phyloP scores from a whole-genome alignment of 257 asterid genomes.

The Lycium barbarum region DNA sequence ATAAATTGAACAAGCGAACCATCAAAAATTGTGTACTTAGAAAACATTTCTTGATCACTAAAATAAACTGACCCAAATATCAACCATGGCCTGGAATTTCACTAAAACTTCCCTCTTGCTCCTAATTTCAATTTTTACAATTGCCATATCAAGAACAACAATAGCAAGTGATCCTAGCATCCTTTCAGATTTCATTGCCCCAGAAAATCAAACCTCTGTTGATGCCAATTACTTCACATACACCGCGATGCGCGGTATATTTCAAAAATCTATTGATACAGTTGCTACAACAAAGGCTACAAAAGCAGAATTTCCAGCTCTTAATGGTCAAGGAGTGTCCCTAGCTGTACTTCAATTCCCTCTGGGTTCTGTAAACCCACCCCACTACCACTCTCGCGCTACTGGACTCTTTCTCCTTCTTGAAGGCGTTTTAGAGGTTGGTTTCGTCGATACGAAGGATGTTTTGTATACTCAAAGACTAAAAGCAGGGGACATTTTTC shows the following conservation, averaged over 20 bases:
- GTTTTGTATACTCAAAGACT: not conserved
- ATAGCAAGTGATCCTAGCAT: not conserved
- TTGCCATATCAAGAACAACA: not conserved
- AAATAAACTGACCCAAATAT: not conserved
- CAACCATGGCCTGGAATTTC: not conserved
- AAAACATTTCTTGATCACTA: not conserved
- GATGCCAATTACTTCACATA: not conserved
- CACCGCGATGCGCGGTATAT: conserved; percentile 11
- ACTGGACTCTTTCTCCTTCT: not conserved
- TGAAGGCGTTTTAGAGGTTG: conserved; percentile 12
- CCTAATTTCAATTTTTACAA: not conserved
- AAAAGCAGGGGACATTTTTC: not conserved
- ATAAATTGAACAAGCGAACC: not conserved
- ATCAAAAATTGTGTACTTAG: not conserved
- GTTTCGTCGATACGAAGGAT: not conserved
- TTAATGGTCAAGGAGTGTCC: conserved; percentile 10
- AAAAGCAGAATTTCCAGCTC: not conserved
- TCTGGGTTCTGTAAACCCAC: not conserved
- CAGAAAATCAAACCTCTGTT: not conserved
- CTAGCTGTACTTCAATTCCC: conserved; percentile 19
- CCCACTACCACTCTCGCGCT: conserved; percentile 12
- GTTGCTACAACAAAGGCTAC: conserved; percentile 6
- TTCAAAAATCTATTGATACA: not conserved
- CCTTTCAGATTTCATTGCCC: not conserved
- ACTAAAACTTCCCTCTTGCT: not conserved